phyloP scores from a whole-genome alignment of 257 asterid species.

The Salvia miltiorrhiza region DNA sequence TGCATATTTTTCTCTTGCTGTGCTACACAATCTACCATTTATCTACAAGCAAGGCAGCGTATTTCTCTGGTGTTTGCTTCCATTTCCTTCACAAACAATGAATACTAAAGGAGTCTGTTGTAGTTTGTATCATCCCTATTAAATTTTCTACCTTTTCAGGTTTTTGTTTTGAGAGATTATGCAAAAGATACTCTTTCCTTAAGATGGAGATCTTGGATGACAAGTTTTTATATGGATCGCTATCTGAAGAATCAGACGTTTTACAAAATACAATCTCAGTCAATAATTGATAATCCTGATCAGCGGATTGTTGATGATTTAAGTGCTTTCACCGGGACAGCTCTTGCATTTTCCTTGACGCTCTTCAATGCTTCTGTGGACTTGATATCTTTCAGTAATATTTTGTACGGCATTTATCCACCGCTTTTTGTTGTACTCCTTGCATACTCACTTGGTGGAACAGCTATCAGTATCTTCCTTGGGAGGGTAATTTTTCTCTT shows the following conservation, averaged over 20 bases:
- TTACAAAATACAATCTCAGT: conserved; percentile 83
- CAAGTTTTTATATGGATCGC: conserved; percentile 80
- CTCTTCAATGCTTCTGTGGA: conserved; percentile 83
- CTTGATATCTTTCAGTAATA: conserved; percentile 90
- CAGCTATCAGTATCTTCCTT: conserved; percentile 77
- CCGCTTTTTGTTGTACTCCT: conserved; percentile 83
- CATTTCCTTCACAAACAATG: not conserved
- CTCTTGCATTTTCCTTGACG: conserved; percentile 79
- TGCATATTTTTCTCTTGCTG: conserved; percentile 3
- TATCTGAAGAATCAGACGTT: conserved; percentile 74
- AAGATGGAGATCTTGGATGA: conserved; percentile 98
- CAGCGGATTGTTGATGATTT: conserved; percentile 94
- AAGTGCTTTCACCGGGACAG: conserved; percentile 87
- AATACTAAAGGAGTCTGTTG: not conserved
- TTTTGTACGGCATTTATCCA: conserved; percentile 83
- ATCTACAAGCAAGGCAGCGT: not conserved
- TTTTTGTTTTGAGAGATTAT: conserved; percentile 88
- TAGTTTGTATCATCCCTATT: not conserved
- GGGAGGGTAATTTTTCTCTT: conserved; percentile 62
- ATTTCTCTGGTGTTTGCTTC: not conserved
- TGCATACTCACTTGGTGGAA: conserved; percentile 82
- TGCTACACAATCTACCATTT: not conserved
- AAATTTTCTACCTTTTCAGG: conserved; percentile 37
- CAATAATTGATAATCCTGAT: conserved; percentile 87
- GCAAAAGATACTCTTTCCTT: conserved; percentile 87